Base-by-base conservation (phyloP, 768 basidiomycete species). In the Mycena leptocephala region DNA sequence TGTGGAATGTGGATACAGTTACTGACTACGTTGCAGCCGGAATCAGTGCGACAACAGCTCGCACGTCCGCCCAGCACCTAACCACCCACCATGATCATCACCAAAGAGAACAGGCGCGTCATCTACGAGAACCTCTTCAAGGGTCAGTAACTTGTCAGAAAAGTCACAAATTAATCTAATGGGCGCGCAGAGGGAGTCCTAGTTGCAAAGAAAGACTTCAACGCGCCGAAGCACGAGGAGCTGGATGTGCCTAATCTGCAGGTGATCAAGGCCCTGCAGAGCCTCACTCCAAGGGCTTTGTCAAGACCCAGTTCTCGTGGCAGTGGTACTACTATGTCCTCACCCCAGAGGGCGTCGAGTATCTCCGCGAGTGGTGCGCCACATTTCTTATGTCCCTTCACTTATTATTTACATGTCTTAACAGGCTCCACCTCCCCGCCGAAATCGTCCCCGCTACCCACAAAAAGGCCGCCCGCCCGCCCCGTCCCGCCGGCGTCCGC, bases 71-170 rank as follows among this genome's bases (percentile, higher is more conserved):
- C 20, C 30, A 18, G 30, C 11, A 55, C 51, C 46, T n/a, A 46
- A 7, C 59, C 70, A 64, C 86, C 85, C 88, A 95, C 85, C 88
- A 99, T 99, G 98, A 94, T 99, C 82, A 99, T 99, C 86, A 90
- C 96, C 83, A 99, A 99, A 91, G 84, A 94, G 87, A 96, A 99
- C 92, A 92, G 94, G 89, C 95, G 96, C 84, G 86, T 91, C 85
- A 99, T 99, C 91, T 99, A 98, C 91, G 97, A 99, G 89, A 95
- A 95, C 91, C 97, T 99, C 92, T 99, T 99, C 96, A 98, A 98
- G 90, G 97, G 97, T 97, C 79, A 79, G 94, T 87, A 39, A n/a
- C 46, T 37, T 0, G 22, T 35, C 3, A 14, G 64, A 48, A 37
- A 22, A 20, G 26, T 35, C 61, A 13, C 26, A 5, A 22, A 43